Conservation (phyloP, 208 protist genomes). For the Leishmania tarentolae region DNA sequence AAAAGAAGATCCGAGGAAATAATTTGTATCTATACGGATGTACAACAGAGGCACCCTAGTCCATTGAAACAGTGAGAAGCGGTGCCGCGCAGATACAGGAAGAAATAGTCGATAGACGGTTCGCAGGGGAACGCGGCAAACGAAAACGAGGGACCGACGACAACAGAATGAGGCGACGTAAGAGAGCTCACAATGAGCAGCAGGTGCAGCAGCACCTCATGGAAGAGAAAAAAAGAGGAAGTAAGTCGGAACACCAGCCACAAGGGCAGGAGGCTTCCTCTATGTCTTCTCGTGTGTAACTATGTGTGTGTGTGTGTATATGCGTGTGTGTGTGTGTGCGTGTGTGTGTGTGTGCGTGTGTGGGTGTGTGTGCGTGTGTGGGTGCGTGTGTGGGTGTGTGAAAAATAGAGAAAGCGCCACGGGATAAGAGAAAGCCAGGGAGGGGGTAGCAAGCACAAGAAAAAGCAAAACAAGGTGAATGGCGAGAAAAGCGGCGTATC, state of each 20-base stretch:
- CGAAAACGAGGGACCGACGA: not conserved
- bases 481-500: not conserved
- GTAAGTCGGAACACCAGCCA: not conserved
- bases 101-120: not conserved
- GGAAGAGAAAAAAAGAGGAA: not conserved
- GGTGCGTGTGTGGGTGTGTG: not conserved
- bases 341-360: not conserved
- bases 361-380: not conserved
- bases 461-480: not conserved
- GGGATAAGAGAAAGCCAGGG: not conserved
- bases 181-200: not conserved
- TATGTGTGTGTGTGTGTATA: not conserved
- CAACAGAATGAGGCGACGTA: not conserved
- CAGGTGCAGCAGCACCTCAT: not conserved
- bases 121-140: not conserved
- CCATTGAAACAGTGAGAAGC: not conserved
- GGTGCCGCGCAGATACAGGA: not conserved
- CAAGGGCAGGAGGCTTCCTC: not conserved
- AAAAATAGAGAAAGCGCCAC: not conserved
- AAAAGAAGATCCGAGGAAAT: not conserved
- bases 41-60: not conserved
- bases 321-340: not conserved
- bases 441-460: not conserved
- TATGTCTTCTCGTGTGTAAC: not conserved
- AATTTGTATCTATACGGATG: not conserved